A percentile compares a stretch with the other conserved stretches of the same genome.
Conservation (phyloP, 306 rosid species). For the Cucumis hystrix region DNA sequence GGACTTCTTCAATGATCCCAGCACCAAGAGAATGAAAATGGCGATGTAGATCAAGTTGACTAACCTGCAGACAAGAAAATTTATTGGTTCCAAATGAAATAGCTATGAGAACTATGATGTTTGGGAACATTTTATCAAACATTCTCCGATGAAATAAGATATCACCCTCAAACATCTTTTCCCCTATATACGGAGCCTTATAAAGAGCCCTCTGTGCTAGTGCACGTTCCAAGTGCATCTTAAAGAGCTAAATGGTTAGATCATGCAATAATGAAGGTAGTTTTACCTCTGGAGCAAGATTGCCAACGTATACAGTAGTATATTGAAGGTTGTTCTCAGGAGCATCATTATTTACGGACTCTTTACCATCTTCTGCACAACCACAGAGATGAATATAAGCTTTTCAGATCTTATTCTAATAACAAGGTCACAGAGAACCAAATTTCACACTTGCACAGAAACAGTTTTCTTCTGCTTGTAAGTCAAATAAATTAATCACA, state of each 20-base stretch:
- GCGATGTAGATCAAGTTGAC: constrained; percentile 83
- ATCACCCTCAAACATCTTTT: background rate
- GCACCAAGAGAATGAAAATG: constrained; percentile 84
- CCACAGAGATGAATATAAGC: background rate
- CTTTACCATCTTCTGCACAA: constrained; percentile 85
- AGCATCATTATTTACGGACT: constrained; percentile 51
- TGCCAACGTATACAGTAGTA: constrained; percentile 94
- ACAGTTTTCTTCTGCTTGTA: background rate
- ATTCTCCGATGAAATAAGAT: background rate
- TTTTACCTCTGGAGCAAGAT: constrained; percentile 76
- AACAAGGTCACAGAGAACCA: constrained; percentile 1
- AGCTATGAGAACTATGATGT: background rate
- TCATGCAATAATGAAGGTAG: background rate
- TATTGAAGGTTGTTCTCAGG: constrained; percentile 92
- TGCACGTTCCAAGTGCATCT: background rate
- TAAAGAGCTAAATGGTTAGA: background rate
- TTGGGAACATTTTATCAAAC: background rate
- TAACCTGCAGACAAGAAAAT: constrained; percentile 29
- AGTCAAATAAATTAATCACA: background rate
- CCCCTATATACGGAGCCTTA: background rate
- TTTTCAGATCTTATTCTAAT: background rate
- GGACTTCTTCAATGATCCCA: constrained; percentile 87
- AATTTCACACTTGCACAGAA: background rate
- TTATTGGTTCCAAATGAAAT: background rate
- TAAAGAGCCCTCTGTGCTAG: background rate